Percentiles rank a stretch among this genome's conserved stretches.
These are phyloP conservation scores for Protomyces lactucae-debilis DNA, from an alignment of 1,139 yeast genomes.

Conservation along the genomic window DNA sequence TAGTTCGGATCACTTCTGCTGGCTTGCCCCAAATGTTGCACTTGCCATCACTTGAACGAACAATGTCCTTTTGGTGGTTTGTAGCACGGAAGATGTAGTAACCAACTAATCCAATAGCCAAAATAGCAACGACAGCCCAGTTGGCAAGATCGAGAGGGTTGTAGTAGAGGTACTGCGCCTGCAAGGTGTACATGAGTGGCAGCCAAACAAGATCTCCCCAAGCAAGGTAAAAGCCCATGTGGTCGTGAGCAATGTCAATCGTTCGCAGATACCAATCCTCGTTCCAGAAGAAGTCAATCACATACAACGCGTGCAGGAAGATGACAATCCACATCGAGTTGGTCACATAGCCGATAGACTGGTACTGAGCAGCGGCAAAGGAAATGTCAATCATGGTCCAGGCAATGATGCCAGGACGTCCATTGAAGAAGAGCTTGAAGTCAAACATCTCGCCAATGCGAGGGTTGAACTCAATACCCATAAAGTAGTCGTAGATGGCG, in stretches of 20 bases:
- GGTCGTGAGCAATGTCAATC: conserved; percentile 97
- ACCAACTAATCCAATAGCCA: conserved; percentile 54
- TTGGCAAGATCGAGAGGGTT: conserved; percentile 58
- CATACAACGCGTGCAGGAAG: conserved; percentile 69
- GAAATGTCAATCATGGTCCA: conserved; percentile 79
- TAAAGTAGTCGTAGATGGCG: conserved; percentile 67
- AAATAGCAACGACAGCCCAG: conserved; percentile 39
- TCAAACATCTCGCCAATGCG: conserved; percentile 72
- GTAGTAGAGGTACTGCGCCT: conserved; percentile 71
- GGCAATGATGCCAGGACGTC: conserved; percentile 85
- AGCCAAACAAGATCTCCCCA: conserved; percentile 91
- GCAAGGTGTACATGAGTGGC: conserved; percentile 85
- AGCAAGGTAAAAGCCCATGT: conserved; percentile 91
- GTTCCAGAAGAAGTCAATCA: conserved; percentile 69
- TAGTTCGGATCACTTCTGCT: conserved; percentile 21
- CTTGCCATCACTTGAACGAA: conserved; percentile 65
- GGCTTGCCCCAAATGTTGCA: conserved; percentile 46
- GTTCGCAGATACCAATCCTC: conserved; percentile 54
- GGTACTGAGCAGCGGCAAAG: conserved; percentile 75
- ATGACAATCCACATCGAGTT: conserved; percentile 71
- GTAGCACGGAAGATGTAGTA: conserved; percentile 77
- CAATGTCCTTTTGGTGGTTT: conserved; percentile 72
- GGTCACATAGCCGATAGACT: conserved; percentile 53
- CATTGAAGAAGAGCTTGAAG: conserved; percentile 83
- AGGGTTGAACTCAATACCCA: conserved; percentile 93